Evolutionary conservation across 768 basidiomycete species (phyloP).

Genomic region (Mycena olivaceomarginata): DNA sequence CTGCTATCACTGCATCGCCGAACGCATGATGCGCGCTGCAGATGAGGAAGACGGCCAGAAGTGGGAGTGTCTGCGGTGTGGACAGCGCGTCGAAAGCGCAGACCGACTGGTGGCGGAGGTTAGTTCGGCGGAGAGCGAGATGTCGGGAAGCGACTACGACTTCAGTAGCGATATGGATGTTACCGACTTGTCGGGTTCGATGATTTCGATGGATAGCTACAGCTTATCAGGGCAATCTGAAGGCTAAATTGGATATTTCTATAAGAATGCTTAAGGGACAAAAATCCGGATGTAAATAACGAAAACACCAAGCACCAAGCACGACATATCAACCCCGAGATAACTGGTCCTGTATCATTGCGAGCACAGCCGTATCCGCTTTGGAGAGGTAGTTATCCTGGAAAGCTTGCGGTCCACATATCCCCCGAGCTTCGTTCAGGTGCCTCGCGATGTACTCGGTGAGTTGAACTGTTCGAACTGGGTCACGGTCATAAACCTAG

Average conservation of each 20-base stretch:
- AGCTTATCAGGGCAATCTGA: conserved; percentile 68
- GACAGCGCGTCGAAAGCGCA: conserved; percentile 76
- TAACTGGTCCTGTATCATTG: conserved; percentile 79
- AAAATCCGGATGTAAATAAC: background rate
- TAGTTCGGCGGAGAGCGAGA: conserved; percentile 59
- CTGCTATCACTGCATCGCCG: conserved; percentile 95
- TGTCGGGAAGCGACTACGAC: conserved; percentile 74
- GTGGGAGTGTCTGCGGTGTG: conserved; percentile 93
- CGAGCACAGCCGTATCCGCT: conserved; percentile 84
- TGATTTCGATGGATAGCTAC: conserved; percentile 66
- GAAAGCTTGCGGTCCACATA: conserved; percentile 76
- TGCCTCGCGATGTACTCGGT: conserved; percentile 74
- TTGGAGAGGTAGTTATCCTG: conserved; percentile 76
- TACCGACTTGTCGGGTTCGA: conserved; percentile 75
- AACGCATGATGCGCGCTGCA: conserved; percentile 83
- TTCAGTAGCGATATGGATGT: conserved; percentile 72
- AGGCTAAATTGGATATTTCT: conserved; percentile 40
- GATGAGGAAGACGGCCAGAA: conserved; percentile 76
- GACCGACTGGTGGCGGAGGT: conserved; percentile 74
- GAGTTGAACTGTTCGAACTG: conserved; percentile 81
- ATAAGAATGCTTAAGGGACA: background rate
- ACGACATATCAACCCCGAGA: conserved; percentile 44
- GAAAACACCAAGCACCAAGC: background rate
- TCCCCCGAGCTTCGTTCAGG: conserved; percentile 78
- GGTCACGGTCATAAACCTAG: conserved; percentile 84